Evolutionary conservation across 2,329 filamentous ascomycete genomes (phyloP).

Genomic region (Aspergillus ruber): DNA sequence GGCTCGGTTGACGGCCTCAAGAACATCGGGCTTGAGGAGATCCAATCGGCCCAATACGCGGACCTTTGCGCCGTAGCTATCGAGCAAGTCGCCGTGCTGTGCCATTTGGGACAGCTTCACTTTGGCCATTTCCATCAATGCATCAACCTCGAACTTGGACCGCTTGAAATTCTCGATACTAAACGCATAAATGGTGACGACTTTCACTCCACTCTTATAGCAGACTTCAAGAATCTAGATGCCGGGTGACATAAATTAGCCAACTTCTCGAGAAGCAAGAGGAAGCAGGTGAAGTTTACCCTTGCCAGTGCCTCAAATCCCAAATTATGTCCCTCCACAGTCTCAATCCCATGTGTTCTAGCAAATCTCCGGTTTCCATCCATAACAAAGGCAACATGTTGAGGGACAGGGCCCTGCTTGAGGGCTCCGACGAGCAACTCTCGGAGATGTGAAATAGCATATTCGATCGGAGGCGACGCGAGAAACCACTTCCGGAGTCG

Average conservation of each 20-base stretch:
- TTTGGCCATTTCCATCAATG: conserved; percentile 95
- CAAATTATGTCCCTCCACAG: conserved; percentile 88
- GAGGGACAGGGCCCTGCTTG: conserved; percentile 82
- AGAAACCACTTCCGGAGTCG: conserved; percentile 68
- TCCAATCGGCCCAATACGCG: conserved; percentile 79
- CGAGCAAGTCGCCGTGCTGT: conserved; percentile 86
- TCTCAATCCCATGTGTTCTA: conserved; percentile 84
- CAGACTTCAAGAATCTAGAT: conserved; percentile 84
- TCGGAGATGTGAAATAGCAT: conserved; percentile 69
- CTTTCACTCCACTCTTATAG: conserved; percentile 94
- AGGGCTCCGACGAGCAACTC: conserved; percentile 83
- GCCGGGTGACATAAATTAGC: neutral
- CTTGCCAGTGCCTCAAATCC: conserved; percentile 91
- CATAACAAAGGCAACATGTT: conserved; percentile 99
- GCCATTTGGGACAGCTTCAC: conserved; percentile 86
- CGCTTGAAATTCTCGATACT: conserved; percentile 99
- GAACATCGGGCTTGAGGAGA: conserved; percentile 77
- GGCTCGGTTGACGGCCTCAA: conserved; percentile 80
- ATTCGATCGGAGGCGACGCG: conserved; percentile 86
- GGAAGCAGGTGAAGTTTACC: conserved; percentile 44
- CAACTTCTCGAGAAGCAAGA: neutral
- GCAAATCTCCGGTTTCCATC: conserved; percentile 95
- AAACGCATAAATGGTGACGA: conserved; percentile 96
- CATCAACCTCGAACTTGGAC: conserved; percentile 92
- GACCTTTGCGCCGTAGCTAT: conserved; percentile 84